Base-by-base conservation (phyloP, 495 filamentous ascomycete genomes). In the Neurospora hispaniola region DNA sequence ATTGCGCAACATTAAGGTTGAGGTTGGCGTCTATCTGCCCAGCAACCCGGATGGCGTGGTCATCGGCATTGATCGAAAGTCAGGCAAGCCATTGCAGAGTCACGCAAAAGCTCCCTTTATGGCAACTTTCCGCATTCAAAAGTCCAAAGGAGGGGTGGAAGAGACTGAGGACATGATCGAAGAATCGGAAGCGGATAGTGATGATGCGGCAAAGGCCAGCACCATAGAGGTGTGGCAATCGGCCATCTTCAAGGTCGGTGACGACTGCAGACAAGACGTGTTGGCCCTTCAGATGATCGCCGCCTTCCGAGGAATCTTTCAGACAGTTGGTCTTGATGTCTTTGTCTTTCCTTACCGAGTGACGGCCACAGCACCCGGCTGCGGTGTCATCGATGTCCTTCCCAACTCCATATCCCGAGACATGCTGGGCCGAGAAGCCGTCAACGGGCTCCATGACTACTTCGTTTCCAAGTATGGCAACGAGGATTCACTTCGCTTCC, bases 181-280 rank as follows among this genome's bases (percentile, higher is more conserved):
- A 73, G 80, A 83, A 14, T 71, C 76, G 43, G 78, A 75, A 76
- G 75, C 82, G 54, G 75, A 73, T 74, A 82, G 82, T 72, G 80
- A 78, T 38, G 76, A 72, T 2, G 73, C 75, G 20, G 73, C 73
- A 16, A 77, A 74, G 11, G 82, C 84, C 6, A 82, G 87, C 72
- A 92, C 92, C 0, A 90, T 94, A 71, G 96, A 98, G 81, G 91
- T 97, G 16, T 98, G 96, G 96, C 96, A 98, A 81, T 97, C 94
- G 3, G 96, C 96, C 18, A 99, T 99, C 79, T 99, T 99, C 89
- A 99, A 99, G 81, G 96, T 99, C 71, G 96, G 96, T 23, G 96
- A 99, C 79, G 96, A 99, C 79, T 98, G 96, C 79, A 91, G 96
- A 54, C 96, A 99, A 81, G 96, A 99, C 78, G 92, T 99, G 76